These are phyloP conservation scores for Fusarium pilosicola DNA, from an alignment of 2,329 filamentous ascomycete species.

Conservation along the genomic window DNA sequence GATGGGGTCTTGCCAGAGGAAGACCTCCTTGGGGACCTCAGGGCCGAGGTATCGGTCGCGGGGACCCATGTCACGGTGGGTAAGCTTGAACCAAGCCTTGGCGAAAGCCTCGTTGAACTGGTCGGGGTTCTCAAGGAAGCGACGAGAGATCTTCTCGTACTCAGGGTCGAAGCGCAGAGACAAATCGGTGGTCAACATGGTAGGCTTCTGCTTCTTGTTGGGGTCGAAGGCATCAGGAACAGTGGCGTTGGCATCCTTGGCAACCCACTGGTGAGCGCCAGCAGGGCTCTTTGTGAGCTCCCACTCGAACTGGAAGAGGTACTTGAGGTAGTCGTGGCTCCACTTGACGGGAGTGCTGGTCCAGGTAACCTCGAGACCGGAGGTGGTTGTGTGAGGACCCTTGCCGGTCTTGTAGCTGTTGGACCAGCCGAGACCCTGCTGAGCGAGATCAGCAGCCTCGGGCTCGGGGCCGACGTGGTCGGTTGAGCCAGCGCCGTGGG, in stretches of 20 bases:
- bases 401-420: conserved; percentile 74
- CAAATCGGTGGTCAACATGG: conserved; percentile 51
- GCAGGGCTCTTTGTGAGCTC: conserved; percentile 79
- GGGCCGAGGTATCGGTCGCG: conserved; percentile 77
- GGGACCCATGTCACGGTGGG: conserved; percentile 83
- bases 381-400: conserved; percentile 77
- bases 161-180: conserved; percentile 75
- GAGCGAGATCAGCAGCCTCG: conserved; percentile 69
- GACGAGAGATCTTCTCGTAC: conserved; percentile 82
- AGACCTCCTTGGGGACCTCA: conserved; percentile 75
- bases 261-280: conserved; percentile 80
- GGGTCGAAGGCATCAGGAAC: conserved; percentile 52
- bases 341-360: conserved; percentile 73
- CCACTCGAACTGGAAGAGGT: conserved; percentile 84
- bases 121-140: conserved; percentile 74
- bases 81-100: conserved; percentile 84
- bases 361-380: conserved; percentile 82
- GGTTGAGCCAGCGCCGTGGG: conserved; percentile 64
- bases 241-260: conserved; percentile 59
- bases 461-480: conserved; percentile 73
- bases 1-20: conserved; percentile 79
- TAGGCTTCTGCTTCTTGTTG: conserved; percentile 34
- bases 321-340: conserved; percentile 79
- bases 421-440: conserved; percentile 78
- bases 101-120: conserved; percentile 76